Evolutionary conservation across 2,329 filamentous ascomycete species (phyloP), one percentile per base, ranked within the genome.

Genomic region (Trichoderma breve): DNA sequence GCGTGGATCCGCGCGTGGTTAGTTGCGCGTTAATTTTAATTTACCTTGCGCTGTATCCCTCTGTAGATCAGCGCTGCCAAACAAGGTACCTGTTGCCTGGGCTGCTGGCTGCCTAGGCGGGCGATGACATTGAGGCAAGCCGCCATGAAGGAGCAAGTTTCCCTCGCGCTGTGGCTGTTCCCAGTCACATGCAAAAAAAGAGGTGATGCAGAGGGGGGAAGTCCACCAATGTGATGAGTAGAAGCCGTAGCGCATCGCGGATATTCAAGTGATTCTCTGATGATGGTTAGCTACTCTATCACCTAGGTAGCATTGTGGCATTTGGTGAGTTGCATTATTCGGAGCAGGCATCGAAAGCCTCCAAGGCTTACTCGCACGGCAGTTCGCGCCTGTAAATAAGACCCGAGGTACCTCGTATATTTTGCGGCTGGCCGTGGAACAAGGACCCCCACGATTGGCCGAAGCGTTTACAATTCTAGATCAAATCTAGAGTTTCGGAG

Each of bases 401-500:
- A 57, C 53, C 30, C 11, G 60, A 63, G 36, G 36, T 63, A 63
- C 24, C 14, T 55, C 39, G 21, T 60, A 15, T 30, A 51, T n/a
- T 60, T 26, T 28, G 55, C 34, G 32, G 47, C 28, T 32, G 21
- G 28, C 4, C 47, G 30, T 58, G 51, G 21, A 60, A 69, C 34
- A 32, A 43, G 65, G 57, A 51, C 67, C 67, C 67, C 67, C 67
- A 70, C 67, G 67, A 71, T 66, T 61, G 55, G 43, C 63, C 71
- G 63, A 58, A 71, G 65, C 70, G 55, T 69, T 53, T 28, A 18
- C 57, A 73, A 60, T 72, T 71, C 57, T 39, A 70, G 70, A 67
- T 71, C 63, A 60, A 71, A 71, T 60, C 70, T 61, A 71, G 28
- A 64, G 57, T 55, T 70, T 62, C 66, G 32, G 57, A 62, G 57